Base-by-base conservation (phyloP, 768 basidiomycete genomes). In the Tephrocybe sp. region DNA sequence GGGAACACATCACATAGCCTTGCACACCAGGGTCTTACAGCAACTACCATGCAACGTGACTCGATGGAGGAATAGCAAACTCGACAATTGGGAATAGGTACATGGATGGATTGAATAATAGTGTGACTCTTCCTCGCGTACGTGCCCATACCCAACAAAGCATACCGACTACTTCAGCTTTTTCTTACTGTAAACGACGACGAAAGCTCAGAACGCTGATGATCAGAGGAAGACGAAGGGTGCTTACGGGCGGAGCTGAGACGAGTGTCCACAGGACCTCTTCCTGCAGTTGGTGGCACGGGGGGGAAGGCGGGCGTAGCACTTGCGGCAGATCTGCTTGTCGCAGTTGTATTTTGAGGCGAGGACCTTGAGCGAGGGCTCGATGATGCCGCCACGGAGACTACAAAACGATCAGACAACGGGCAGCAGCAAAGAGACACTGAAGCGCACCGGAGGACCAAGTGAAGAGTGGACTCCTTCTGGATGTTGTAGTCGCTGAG, bases 201-300 rank as follows among this genome's bases (percentile, higher is more conserved):
- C 24, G 15, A 14, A 26, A 15, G 41, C 0, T n/a, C n/a, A n/a
- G 28, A 25, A 15, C 40, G 28, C 1, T 3, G 45, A 33, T 8
- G 52, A 36, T 23, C n/a, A 48, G 55, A 42, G 11, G 20, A 25
- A 15, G 44, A 15, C 48, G 18, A 34, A 23, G 21, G 26, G 14
- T 38, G 85, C 90, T 69, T 58, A 93, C 90, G 90, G 91, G 71
- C 91, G 86, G 76, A 95, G 90, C 64, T 92, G 91, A 56, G 85
- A 87, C 41, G 88, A 90, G 73, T 91, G 90, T 17, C 93, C 93
- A 66, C 94, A 96, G 53, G 84, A 81, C 60, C 93, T 83, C 79
- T 96, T 96, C 70, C 96, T 82, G 86, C 97, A 98, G 85, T 99
- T 98, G 78, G 95, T 98, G 32, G 97, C 97, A 70, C 97, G 93